phyloP scores from a whole-genome alignment of 257 asterid genomes.

The Hygrophila difformis region DNA sequence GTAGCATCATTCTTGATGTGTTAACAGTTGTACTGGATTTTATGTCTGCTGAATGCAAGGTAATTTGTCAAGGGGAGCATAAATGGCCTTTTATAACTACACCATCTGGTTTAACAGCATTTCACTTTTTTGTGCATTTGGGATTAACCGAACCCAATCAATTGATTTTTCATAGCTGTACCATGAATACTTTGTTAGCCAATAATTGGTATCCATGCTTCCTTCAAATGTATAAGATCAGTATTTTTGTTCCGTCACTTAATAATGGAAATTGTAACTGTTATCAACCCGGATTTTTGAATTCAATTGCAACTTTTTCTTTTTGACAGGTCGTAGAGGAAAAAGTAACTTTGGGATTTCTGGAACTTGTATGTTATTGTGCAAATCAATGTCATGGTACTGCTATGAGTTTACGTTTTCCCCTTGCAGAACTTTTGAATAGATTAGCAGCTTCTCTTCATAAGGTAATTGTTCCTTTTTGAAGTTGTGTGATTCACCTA shows the following conservation, averaged over 20 bases:
- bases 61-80: conserved; percentile 19
- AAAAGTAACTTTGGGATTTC: conserved; percentile 28
- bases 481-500: conserved; percentile 17
- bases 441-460: conserved; percentile 32
- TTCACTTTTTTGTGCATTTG: too few relatives aligned
- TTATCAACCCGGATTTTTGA: too few relatives aligned
- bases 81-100: conserved; percentile 3
- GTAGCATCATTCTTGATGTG: conserved; percentile 27
- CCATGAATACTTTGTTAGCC: too few relatives aligned
- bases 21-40: conserved; percentile 39
- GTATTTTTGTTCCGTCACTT: too few relatives aligned
- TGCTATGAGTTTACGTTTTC: conserved; percentile 31
- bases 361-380: conserved; percentile 63
- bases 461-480: conserved; percentile 42
- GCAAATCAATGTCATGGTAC: conserved; percentile 53
- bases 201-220: too few relatives aligned
- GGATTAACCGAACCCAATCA: too few relatives aligned
- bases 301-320: too few relatives aligned
- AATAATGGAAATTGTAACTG: too few relatives aligned
- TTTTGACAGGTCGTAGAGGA: conserved; percentile 57
- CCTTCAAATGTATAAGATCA: too few relatives aligned
- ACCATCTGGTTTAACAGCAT: too few relatives aligned
- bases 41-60: conserved; percentile 69
- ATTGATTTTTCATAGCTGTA: too few relatives aligned
- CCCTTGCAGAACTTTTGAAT: conserved; percentile 37